Conservation (phyloP, 2,329 filamentous ascomycete species). For the Botrytis fabae region DNA sequence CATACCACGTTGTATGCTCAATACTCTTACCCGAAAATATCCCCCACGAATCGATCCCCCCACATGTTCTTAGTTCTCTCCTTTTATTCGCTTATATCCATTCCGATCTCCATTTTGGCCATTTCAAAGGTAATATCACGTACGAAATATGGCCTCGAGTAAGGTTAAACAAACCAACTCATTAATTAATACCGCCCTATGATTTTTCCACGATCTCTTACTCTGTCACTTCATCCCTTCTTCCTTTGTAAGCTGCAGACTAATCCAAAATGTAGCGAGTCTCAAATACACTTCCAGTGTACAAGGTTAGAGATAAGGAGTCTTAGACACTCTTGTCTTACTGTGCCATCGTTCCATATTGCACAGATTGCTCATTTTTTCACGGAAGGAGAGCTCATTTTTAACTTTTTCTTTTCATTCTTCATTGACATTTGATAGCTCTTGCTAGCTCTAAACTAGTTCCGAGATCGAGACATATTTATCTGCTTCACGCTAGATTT, state of each 20-base stretch:
- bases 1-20: too few relatives aligned
- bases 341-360: neutral
- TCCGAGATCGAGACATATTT: neutral
- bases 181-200: neutral
- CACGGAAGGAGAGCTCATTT: neutral
- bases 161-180: neutral
- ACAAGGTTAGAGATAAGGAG: neutral
- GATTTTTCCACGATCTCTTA: neutral
- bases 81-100: constrained; percentile 11
- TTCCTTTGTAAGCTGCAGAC: neutral
- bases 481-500: neutral
- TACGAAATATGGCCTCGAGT: neutral
- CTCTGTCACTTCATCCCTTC: neutral
- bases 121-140: too few relatives aligned
- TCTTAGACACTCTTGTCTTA: neutral
- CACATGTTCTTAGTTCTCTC: neutral
- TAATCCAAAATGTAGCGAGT: neutral
- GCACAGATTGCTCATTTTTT: neutral
- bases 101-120: neutral
- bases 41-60: constrained; percentile 1
- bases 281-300: neutral
- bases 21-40: neutral
- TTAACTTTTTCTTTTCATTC: neutral
- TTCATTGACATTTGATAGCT: neutral
- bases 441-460: neutral